Base-by-base conservation (phyloP, 148 eudicot genomes). In the Agrostemma githago region DNA sequence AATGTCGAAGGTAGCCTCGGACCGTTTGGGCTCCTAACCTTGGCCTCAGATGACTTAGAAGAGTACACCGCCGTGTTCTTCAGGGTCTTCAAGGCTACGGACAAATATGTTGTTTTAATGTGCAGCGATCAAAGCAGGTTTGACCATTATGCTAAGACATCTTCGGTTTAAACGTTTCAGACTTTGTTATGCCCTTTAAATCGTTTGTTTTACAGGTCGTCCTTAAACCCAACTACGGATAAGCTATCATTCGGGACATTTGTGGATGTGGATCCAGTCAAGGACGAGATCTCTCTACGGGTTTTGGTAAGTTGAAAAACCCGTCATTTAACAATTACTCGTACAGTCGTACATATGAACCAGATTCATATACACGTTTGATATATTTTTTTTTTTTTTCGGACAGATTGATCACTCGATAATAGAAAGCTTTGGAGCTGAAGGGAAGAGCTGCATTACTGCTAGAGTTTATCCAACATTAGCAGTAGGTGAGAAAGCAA, bases 401-500 rank as follows among this genome's bases (percentile, higher is more conserved):
- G 43, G 70, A 48, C 86, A 90, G 92, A 83, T 88, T 42, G 96
- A 88, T 72, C 86, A 84, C 58, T 90, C 96, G 0, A 82, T 88
- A 68, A 79, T 88, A 40, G 96, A 90, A 79, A 85, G 86, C 75
- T 90, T 86, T 75, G 92, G 89, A 6, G 86, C 81, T 0, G 76
- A 67, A 42, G 95, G 92, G n/a, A 88, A 78, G 69, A 79, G 72
- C 19, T 88, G 95, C 78, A 88, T 90, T 6, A 82, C 87, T 42
- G 72, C 90, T 15, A 86, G 95, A 79, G 93, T 83, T 78, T 89
- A 89, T 78, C 90, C 93, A 0, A 84, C 76, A 5, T 15, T 84
- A 71, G 90, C 93, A n/a, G 67, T 84, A 64, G 70, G 62, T 10
- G 59, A 81, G 3, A 56, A 68, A 56, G 83, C 93, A 11, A 85